Conservation (phyloP, 306 rosid genomes). For the Sphenostylis stenocarpa region DNA sequence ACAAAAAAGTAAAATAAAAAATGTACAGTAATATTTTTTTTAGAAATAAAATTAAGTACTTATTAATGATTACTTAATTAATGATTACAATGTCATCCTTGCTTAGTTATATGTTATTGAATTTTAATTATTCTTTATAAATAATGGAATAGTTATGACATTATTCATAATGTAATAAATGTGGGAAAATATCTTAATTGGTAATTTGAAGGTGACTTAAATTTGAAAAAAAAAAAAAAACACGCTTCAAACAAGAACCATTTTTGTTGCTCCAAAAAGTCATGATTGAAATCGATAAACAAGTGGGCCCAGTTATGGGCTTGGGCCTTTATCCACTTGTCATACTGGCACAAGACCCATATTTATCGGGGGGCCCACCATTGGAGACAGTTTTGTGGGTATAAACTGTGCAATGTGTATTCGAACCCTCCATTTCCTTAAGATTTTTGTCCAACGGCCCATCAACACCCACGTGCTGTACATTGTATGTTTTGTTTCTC, state of each 20-base stretch:
- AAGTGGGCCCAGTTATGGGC: conserved; percentile 31
- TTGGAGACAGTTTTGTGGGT: background rate
- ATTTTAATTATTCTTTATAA: no score
- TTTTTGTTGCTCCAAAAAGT: background rate
- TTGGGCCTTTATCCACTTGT: conserved; percentile 30
- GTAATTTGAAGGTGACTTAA: background rate
- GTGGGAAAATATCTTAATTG: background rate
- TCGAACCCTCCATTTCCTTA: background rate
- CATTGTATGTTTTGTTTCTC: background rate
- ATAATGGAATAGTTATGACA: no score
- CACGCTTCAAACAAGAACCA: conserved; percentile 2
- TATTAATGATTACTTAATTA: background rate
- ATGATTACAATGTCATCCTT: background rate
- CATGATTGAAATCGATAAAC: background rate
- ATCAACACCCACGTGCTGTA: background rate
- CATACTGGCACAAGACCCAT: background rate
- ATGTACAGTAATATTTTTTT: background rate
- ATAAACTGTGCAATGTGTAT: conserved; percentile 14
- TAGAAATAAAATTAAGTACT: background rate
- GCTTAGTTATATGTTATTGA: no score
- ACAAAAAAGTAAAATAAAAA: background rate
- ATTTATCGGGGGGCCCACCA: conserved; percentile 5
- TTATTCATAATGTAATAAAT: no score
- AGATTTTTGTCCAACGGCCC: conserved; percentile 8
- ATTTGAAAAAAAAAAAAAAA: background rate